These are phyloP conservation scores for Colletotrichum sp. DNA, from an alignment of 2,329 filamentous ascomycete species.

Conservation along the genomic window DNA sequence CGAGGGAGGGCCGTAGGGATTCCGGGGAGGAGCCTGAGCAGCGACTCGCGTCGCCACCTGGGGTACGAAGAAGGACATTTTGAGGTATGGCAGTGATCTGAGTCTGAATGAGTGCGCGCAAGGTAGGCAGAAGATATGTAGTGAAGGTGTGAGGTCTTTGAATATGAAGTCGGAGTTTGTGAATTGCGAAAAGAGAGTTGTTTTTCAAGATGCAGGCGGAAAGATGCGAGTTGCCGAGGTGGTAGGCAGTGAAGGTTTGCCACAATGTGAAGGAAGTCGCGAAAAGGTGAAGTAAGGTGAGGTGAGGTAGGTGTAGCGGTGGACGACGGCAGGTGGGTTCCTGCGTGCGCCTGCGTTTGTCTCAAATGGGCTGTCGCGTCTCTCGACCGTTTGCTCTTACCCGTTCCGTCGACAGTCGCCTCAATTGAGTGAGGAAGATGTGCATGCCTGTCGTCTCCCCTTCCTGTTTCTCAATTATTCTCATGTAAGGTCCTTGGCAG, in stretches of 20 bases:
- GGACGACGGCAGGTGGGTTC: background rate
- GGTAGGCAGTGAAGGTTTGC: background rate
- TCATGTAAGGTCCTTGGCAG: background rate
- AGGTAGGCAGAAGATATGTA: background rate
- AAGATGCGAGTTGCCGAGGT: background rate
- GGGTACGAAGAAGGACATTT: background rate
- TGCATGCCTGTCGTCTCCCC: background rate
- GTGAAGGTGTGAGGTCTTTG: background rate
- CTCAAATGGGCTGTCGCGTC: background rate
- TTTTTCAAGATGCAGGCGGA: background rate
- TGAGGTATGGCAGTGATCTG: background rate
- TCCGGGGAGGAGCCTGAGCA: background rate
- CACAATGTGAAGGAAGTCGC: background rate
- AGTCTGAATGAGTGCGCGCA: background rate
- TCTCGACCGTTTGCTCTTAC: background rate
- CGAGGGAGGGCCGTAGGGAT: slow-evolving; percentile 9
- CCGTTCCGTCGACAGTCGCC: background rate
- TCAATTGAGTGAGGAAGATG: background rate
- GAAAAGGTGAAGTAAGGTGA: background rate
- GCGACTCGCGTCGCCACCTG: background rate
- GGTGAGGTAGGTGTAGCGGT: background rate
- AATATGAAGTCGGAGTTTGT: background rate
- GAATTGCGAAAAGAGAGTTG: background rate
- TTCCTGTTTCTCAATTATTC: background rate
- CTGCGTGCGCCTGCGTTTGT: background rate